Conservation (phyloP, 192 early-diverging fungal genomes). For the Mortierella alpina region DNA sequence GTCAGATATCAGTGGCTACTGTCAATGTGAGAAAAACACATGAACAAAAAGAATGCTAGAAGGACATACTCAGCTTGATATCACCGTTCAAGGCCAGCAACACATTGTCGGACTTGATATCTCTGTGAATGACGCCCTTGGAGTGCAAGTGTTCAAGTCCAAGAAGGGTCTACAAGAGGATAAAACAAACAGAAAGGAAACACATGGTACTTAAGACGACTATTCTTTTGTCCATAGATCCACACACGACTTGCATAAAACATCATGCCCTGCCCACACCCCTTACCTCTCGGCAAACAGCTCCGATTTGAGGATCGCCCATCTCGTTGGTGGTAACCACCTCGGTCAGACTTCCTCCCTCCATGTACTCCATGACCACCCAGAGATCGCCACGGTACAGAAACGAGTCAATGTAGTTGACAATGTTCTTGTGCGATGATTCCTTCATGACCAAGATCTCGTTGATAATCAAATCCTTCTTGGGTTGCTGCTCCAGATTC, state of each 20-base stretch:
- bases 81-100: slow-evolving; percentile 72
- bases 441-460: slow-evolving; percentile 92
- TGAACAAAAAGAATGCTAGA: slow-evolving; percentile 10
- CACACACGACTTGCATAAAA: neutral
- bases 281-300: slow-evolving; percentile 75
- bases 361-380: slow-evolving; percentile 96
- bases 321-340: slow-evolving; percentile 82
- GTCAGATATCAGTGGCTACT: neutral
- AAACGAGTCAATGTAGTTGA: slow-evolving; percentile 86
- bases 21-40: neutral
- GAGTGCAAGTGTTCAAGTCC: slow-evolving; percentile 81
- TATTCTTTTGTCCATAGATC: neutral
- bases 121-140: slow-evolving; percentile 83
- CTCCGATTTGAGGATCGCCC: slow-evolving; percentile 84
- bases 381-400: slow-evolving; percentile 83
- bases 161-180: slow-evolving; percentile 63
- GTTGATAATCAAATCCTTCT: slow-evolving; percentile 96
- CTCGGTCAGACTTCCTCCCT: slow-evolving; percentile 88
- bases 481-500: slow-evolving; percentile 95
- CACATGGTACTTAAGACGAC: neutral
- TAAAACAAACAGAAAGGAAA: slow-evolving; percentile 1
- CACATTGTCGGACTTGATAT: slow-evolving; percentile 91
- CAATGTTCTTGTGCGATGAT: slow-evolving; percentile 83
- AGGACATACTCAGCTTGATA: slow-evolving; percentile 75
- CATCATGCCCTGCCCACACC: slow-evolving; percentile 8